Evolutionary conservation across 2,329 filamentous ascomycete genomes (phyloP).

Genomic region (Hypoxylon sp.): DNA sequence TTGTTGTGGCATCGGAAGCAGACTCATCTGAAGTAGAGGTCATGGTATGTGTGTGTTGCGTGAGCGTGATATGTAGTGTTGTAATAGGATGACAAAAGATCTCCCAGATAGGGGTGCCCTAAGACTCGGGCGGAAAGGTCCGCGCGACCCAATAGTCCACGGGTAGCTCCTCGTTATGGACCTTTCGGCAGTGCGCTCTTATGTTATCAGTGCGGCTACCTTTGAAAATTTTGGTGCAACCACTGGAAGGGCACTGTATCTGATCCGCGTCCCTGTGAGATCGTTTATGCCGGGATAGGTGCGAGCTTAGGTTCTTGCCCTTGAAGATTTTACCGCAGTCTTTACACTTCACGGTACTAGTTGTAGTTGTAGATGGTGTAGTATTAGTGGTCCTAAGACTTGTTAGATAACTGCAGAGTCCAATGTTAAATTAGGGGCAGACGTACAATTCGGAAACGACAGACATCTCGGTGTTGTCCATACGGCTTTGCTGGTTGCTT

Average conservation of each 20-base stretch:
- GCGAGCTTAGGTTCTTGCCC: constrained; percentile 25
- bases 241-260: constrained; percentile 20
- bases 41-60: background rate
- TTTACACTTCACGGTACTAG: constrained; percentile 13
- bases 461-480: constrained; percentile 18
- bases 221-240: constrained; percentile 28
- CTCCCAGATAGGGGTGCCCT: background rate
- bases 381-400: constrained; percentile 25
- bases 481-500: constrained; percentile 8
- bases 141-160: constrained; percentile 24
- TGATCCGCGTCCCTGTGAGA: constrained; percentile 2
- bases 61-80: background rate
- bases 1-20: background rate
- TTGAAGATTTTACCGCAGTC: constrained; percentile 24
- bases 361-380: constrained; percentile 13
- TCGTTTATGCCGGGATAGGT: constrained; percentile 39
- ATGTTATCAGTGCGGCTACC: constrained; percentile 40
- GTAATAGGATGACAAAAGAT: background rate
- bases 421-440: background rate
- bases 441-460: constrained; percentile 14
- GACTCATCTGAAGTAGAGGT: background rate
- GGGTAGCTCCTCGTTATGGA: constrained; percentile 28
- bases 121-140: background rate
- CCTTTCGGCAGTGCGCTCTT: constrained; percentile 29
- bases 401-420: constrained; percentile 6